These are phyloP conservation scores for Syzygium aqueum DNA, from an alignment of 345 rosid genomes.

Conservation along the genomic window DNA sequence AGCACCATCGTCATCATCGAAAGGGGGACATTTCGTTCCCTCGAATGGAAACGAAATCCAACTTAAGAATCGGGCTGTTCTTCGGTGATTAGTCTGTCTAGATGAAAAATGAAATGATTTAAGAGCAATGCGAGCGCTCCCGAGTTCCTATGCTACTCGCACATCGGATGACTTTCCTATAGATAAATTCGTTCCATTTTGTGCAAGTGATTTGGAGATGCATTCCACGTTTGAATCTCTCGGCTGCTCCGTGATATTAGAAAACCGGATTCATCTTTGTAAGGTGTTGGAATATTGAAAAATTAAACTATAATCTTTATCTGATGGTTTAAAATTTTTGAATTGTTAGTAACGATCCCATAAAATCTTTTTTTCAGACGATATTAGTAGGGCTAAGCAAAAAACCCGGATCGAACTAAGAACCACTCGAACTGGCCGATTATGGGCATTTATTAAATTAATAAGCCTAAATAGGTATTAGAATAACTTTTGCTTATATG, in stretches of 20 bases:
- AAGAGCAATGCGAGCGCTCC: accelerated
- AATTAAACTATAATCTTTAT: not conserved
- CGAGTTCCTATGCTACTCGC: not conserved
- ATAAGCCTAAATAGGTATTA: too few relatives aligned
- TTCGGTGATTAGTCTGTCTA: not conserved
- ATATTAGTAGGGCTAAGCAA: not conserved
- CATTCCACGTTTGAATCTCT: accelerated
- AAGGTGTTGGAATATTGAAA: accelerated
- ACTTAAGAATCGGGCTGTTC: not conserved
- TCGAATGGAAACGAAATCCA: not conserved
- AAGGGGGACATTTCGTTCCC: not conserved
- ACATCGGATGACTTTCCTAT: not conserved
- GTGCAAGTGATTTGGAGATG: accelerated
- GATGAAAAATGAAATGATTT: not conserved
- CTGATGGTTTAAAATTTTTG: not conserved
- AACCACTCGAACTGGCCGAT: too few relatives aligned
- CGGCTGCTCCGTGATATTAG: accelerated
- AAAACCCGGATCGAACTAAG: too few relatives aligned
- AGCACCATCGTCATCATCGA: not conserved
- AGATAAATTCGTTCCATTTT: accelerated
- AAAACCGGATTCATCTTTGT: not conserved
- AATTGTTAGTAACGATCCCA: accelerated
- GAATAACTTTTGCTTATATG: too few relatives aligned
- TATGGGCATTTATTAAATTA: too few relatives aligned
- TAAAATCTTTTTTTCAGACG: accelerated